Conservation (phyloP, 129 eudicot genomes). For the Deinandra increscens region DNA sequence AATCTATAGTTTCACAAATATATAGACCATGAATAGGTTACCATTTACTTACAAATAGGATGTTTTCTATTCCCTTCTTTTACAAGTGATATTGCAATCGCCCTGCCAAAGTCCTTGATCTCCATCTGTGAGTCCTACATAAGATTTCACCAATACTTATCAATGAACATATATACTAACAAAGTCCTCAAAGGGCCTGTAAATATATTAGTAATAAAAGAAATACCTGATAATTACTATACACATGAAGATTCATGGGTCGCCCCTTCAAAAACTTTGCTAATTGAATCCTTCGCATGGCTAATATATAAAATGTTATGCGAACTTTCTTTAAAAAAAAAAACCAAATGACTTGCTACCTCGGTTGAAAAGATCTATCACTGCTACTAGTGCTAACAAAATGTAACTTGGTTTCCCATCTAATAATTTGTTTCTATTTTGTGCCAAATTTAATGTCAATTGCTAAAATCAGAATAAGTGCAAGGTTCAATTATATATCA, state of each 20-base stretch:
- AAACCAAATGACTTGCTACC: too few relatives aligned
- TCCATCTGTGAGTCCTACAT: slow-evolving; percentile 50
- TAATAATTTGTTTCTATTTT: too few relatives aligned
- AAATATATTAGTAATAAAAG: too few relatives aligned
- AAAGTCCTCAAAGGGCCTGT: not conserved
- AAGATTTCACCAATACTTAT: slow-evolving; percentile 9
- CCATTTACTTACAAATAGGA: slow-evolving; percentile 43
- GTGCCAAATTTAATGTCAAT: too few relatives aligned
- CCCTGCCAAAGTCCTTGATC: slow-evolving; percentile 61
- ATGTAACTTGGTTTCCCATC: too few relatives aligned
- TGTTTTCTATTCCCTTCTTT: slow-evolving; percentile 48
- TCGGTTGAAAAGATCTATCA: too few relatives aligned
- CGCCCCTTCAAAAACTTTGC: slow-evolving; percentile 62
- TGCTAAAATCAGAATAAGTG: too few relatives aligned
- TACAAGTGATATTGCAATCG: slow-evolving; percentile 68
- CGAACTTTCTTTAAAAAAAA: too few relatives aligned
- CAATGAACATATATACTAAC: not conserved
- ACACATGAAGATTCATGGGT: slow-evolving; percentile 46
- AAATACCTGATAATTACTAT: slow-evolving; percentile 14
- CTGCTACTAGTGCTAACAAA: too few relatives aligned
- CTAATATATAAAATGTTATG: too few relatives aligned
- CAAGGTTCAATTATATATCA: too few relatives aligned
- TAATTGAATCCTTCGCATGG: slow-evolving; percentile 67
- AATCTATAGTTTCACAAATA: slow-evolving; percentile 11
- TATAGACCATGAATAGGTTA: not conserved